These are phyloP conservation scores for Hypoxylon sp. DNA, from an alignment of 2,329 filamentous ascomycete genomes.

Conservation along the genomic window DNA sequence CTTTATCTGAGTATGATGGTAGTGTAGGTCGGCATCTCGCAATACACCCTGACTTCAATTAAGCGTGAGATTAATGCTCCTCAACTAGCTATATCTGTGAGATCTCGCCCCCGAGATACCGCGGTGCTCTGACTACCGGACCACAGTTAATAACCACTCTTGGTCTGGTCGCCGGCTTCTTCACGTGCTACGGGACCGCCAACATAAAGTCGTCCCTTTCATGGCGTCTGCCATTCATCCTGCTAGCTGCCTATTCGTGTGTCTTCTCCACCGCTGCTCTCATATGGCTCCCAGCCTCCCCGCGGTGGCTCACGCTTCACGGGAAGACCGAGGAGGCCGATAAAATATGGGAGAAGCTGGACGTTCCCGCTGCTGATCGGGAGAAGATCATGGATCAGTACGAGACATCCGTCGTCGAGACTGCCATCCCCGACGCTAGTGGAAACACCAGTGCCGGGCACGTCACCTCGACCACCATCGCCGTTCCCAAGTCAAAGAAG, in stretches of 20 bases:
- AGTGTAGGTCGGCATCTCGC: constrained; percentile 26
- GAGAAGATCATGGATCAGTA: constrained; percentile 40
- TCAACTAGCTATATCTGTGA: constrained; percentile 68
- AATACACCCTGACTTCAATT: constrained; percentile 54
- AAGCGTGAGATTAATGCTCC: background rate
- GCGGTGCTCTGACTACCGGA: constrained; percentile 67
- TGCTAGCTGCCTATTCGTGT: constrained; percentile 57
- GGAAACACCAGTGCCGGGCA: constrained; percentile 12
- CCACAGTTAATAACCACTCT: constrained; percentile 68
- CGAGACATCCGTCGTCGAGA: constrained; percentile 24
- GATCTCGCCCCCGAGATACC: constrained; percentile 66
- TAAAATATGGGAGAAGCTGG: constrained; percentile 57
- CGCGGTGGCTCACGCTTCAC: constrained; percentile 68
- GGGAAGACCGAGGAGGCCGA: constrained; percentile 62
- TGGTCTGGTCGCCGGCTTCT: constrained; percentile 70
- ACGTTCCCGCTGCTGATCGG: constrained; percentile 46
- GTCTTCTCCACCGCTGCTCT: constrained; percentile 50
- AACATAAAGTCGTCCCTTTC: constrained; percentile 58
- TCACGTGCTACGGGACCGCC: constrained; percentile 73
- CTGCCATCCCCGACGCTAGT: constrained; percentile 27
- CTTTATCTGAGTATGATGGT: constrained; percentile 59
- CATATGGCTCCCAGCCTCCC: constrained; percentile 64
- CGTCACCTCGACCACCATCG: constrained; percentile 3
- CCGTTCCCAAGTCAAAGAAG: constrained; percentile 52
- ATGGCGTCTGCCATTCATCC: constrained; percentile 69